Evolutionary conservation across 2,329 filamentous ascomycete species (phyloP).

Genomic region (Stenocarpella maydis): DNA sequence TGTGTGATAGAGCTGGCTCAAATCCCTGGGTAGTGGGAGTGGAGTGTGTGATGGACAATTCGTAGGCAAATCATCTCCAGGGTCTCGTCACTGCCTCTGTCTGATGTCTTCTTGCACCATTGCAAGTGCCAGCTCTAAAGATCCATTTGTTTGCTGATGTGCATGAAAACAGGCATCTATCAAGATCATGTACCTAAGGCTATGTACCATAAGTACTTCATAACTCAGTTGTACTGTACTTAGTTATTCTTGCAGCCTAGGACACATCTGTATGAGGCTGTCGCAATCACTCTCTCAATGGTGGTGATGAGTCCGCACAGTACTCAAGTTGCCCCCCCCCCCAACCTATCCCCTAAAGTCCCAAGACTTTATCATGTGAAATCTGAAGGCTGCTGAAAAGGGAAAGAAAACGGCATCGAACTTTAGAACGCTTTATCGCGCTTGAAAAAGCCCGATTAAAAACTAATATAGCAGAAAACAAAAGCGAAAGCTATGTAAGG

Average conservation of each 20-base stretch:
- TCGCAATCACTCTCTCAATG: not conserved
- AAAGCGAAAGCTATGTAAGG: no score
- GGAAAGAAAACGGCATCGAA: no score
- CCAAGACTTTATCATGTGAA: no score
- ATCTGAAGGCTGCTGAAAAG: no score
- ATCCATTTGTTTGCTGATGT: not conserved
- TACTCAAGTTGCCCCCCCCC: not conserved
- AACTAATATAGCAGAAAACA: no score
- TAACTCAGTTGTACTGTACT: no score
- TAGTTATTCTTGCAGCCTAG: no score
- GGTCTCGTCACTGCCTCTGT: not conserved
- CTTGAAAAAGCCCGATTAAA: no score
- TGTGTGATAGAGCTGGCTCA: no score
- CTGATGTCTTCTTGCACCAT: not conserved
- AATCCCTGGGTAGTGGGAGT: not conserved
- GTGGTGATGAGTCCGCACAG: not conserved
- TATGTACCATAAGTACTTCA: no score
- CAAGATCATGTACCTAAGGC: accelerated
- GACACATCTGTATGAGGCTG: not conserved
- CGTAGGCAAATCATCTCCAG: not conserved
- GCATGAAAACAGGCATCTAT: no score
- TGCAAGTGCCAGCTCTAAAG: not conserved
- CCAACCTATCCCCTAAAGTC: accelerated
- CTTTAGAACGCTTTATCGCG: no score
- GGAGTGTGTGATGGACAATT: not conserved